Conservation (phyloP, 2,329 filamentous ascomycete genomes). For the Colletotrichum paranaense region DNA sequence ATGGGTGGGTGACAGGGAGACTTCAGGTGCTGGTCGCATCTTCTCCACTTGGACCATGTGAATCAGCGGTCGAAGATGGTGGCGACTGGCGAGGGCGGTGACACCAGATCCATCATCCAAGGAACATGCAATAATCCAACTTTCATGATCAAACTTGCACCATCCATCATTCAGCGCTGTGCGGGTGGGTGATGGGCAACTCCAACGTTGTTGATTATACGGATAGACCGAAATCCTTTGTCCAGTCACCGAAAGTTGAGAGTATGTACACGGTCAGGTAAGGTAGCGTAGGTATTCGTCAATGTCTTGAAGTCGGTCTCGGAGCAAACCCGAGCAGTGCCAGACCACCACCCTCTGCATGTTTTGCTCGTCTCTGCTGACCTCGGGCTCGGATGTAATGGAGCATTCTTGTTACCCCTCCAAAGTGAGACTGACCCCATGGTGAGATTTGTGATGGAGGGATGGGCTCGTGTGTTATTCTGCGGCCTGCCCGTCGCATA, state of each 20-base stretch:
- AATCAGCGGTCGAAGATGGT: background rate
- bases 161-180: too few relatives aligned
- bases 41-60: background rate
- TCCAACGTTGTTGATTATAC: background rate
- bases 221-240: background rate
- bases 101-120: background rate
- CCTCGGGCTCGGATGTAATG: background rate
- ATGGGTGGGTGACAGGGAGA: background rate
- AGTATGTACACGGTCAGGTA: background rate
- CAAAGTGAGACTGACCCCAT: background rate
- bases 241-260: background rate
- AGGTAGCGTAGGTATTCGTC: background rate
- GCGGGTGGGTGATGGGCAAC: background rate
- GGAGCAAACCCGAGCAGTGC: background rate
- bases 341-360: background rate
- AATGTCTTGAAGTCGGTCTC: background rate
- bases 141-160: background rate
- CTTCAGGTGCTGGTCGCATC: background rate
- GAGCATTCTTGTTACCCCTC: background rate
- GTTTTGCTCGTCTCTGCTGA: background rate
- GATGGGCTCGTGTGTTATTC: background rate
- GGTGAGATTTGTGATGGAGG: background rate
- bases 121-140: background rate
- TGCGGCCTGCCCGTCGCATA: background rate
- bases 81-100: background rate